phyloP scores from a whole-genome alignment of 345 rosid genomes.

The Hibiscus tridactylites region DNA sequence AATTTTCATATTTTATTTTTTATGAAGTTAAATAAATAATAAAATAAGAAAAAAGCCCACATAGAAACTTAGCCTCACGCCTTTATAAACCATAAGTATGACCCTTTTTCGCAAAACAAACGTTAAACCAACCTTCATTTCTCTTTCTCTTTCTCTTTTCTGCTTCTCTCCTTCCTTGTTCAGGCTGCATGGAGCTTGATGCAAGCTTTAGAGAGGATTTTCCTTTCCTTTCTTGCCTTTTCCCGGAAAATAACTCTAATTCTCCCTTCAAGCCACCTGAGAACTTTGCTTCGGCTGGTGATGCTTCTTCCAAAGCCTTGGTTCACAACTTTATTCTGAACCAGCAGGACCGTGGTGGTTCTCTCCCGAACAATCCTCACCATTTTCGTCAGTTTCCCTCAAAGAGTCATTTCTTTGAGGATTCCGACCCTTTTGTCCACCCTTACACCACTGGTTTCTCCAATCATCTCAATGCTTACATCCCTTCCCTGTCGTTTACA shows the following conservation, averaged over 20 bases:
- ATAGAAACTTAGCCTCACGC: neutral
- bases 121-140: slow-evolving; percentile 4
- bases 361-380: slow-evolving; percentile 8
- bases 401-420: slow-evolving; percentile 6
- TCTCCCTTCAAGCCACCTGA: neutral
- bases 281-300: neutral
- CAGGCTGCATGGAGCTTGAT: slow-evolving; percentile 38
- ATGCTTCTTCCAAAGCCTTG: slow-evolving; percentile 1
- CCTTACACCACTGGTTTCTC: neutral
- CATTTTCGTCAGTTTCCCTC: slow-evolving; percentile 12
- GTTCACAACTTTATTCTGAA: slow-evolving; percentile 14
- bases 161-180: neutral
- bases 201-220: slow-evolving; percentile 29
- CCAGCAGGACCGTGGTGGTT: neutral
- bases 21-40: neutral
- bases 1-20: neutral
- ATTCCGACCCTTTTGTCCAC: slow-evolving; percentile 9
- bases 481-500: neutral
- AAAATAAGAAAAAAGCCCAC: too few relatives aligned
- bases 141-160: neutral
- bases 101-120: neutral
- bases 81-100: neutral
- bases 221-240: slow-evolving; percentile 6
- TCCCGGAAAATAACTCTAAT: neutral
- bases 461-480: neutral